Evolutionary conservation across 129 eudicot genomes (phyloP), one percentile per base, ranked within the genome.

Genomic region (Chrysanthemum seticuspe): DNA sequence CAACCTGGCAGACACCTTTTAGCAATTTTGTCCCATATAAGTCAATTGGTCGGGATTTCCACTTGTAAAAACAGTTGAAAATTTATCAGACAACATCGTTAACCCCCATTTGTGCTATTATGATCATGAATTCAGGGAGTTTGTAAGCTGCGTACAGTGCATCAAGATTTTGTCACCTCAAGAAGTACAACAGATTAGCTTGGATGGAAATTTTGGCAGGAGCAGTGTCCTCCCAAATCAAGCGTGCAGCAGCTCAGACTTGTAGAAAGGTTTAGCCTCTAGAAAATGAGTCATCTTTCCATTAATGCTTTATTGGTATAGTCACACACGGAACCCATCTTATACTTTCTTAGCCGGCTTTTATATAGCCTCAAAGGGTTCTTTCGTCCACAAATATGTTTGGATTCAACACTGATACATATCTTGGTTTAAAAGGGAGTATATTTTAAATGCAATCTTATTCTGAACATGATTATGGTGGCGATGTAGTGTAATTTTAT

Each of bases 131-230:
- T 59, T 6, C 90, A 92, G 97, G 86, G 96, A 89, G 74, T 92
- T 92, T 48, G 94, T 92, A 60, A 87, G 74, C 79, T 92, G 96
- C 25, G 97, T 92, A 0, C 79, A 87, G 0, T 87, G 96, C 87
- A 85, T 92, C 74, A 92, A 87, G 76, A 89, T 89, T 23, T 89
- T 92, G 44, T 92, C 97, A 2, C 96, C 96, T 10, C 96, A 87
- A 78, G 97, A 91, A 77, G 97, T 92, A 64, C 89, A 92, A 27
- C 91, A 88, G 18, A 85, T 89, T 94, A 92, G 96, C 74, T 85
- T 89, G 86, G 96, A 87, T 75, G 96, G 94, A 76, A 94, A 92
- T 77, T 83, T 88, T 34, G 94, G 44, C 71, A 21, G 87, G 31
- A 75, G 48, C 25, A 59, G 36, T 29, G 86, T 85, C 7, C 87